These are phyloP conservation scores for Pleoardoris graminearum DNA, from an alignment of 2,329 filamentous ascomycete species.

Conservation along the genomic window DNA sequence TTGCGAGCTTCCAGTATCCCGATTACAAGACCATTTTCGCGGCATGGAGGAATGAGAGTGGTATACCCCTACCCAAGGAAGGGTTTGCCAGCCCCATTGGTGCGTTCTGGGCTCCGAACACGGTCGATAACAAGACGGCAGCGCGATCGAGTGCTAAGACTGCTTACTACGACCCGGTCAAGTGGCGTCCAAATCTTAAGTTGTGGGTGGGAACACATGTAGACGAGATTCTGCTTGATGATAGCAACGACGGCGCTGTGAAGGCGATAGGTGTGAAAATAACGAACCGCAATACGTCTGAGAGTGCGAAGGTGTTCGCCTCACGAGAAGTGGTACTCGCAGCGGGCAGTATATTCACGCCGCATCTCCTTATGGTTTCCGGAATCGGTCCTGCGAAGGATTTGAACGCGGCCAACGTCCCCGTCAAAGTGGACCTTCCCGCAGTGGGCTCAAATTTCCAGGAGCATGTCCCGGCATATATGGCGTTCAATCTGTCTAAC, in stretches of 20 bases:
- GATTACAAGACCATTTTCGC: slow-evolving; percentile 11
- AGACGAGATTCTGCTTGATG: slow-evolving; percentile 28
- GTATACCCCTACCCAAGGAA: slow-evolving; percentile 19
- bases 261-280: slow-evolving; percentile 10
- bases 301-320: slow-evolving; percentile 20
- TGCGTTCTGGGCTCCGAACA: not conserved
- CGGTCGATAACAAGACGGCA: not conserved
- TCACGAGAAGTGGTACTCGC: slow-evolving; percentile 61
- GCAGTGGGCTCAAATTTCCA: slow-evolving; percentile 42
- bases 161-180: not conserved
- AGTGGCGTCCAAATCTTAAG: slow-evolving; percentile 24
- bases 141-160: not conserved
- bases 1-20: slow-evolving; percentile 16
- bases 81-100: slow-evolving; percentile 7
- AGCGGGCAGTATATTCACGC: slow-evolving; percentile 60
- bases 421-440: slow-evolving; percentile 30
- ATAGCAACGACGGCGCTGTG: not conserved
- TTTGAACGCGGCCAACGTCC: slow-evolving; percentile 27
- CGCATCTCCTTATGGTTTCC: slow-evolving; percentile 53
- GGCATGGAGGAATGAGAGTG: slow-evolving; percentile 14
- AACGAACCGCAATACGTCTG: not conserved
- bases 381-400: slow-evolving; percentile 34
- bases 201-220: slow-evolving; percentile 28
- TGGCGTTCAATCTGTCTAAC: not conserved
- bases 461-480: slow-evolving; percentile 32